Conservation (phyloP, 257 asterid species). For the Gentiana macrophylla region DNA sequence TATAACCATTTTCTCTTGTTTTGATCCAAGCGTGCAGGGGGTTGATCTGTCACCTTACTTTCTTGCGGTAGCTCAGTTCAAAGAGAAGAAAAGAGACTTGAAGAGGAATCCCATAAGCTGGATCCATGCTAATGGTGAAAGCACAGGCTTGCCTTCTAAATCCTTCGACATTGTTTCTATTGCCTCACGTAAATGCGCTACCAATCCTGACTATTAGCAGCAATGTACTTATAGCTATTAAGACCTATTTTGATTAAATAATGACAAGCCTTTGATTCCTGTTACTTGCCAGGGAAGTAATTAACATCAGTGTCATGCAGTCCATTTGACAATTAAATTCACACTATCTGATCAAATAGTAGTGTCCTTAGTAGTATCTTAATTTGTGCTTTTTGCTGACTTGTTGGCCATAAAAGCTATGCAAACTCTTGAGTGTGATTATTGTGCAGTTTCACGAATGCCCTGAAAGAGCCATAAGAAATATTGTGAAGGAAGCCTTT, state of each 20-base stretch:
- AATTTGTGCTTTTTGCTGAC: too few relatives aligned
- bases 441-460: constrained; percentile 77
- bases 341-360: too few relatives aligned
- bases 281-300: too few relatives aligned
- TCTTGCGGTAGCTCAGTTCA: constrained; percentile 75
- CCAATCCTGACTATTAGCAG: background rate
- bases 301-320: background rate
- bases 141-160: constrained; percentile 71
- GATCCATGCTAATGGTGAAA: constrained; percentile 89
- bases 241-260: too few relatives aligned
- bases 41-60: constrained; percentile 87
- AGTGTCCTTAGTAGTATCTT: too few relatives aligned
- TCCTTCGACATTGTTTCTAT: constrained; percentile 83
- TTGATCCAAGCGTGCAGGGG: constrained; percentile 31
- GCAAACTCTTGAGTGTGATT: too few relatives aligned
- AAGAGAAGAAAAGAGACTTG: constrained; percentile 42
- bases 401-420: too few relatives aligned
- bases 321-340: too few relatives aligned
- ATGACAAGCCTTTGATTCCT: too few relatives aligned
- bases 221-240: too few relatives aligned
- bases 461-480: constrained; percentile 79
- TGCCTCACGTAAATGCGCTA: constrained; percentile 72
- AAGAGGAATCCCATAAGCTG: constrained; percentile 39
- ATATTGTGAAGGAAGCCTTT: constrained; percentile 62
- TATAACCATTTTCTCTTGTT: constrained; percentile 3